Conservation (phyloP, 73 alveolate genomes). For the Symbiodinium natans region DNA sequence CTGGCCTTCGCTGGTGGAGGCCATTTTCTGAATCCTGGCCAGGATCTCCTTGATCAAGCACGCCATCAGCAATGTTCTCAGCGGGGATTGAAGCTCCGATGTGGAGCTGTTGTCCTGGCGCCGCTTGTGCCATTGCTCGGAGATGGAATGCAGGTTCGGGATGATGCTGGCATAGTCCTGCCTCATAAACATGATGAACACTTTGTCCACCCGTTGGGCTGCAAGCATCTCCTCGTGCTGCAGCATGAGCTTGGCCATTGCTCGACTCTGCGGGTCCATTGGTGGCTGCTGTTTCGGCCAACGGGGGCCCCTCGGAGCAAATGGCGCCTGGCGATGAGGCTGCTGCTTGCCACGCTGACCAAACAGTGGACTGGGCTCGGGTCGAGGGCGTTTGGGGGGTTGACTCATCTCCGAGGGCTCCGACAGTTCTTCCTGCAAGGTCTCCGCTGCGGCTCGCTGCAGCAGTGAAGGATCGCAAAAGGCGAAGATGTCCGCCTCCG, state of each 20-base stretch:
- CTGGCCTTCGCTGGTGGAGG: neutral
- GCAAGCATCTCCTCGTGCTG: too few species aligned
- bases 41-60: neutral
- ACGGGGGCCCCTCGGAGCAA: neutral
- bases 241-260: too few species aligned
- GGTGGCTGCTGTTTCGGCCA: neutral
- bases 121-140: neutral
- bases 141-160: neutral
- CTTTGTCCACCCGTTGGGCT: neutral
- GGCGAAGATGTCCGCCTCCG: too few species aligned
- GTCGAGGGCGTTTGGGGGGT: neutral
- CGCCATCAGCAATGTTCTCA: neutral
- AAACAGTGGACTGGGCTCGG: neutral
- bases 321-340: too few species aligned
- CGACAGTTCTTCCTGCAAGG: too few species aligned
- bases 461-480: too few species aligned
- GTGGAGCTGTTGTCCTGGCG: neutral
- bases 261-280: too few species aligned
- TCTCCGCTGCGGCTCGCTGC: too few species aligned
- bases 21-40: neutral
- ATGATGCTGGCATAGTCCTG: neutral
- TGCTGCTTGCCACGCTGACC: too few species aligned
- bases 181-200: neutral
- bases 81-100: neutral
- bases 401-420: neutral